Evolutionary conservation across 495 filamentous ascomycete species (phyloP).

Genomic region (Podospora sp.): DNA sequence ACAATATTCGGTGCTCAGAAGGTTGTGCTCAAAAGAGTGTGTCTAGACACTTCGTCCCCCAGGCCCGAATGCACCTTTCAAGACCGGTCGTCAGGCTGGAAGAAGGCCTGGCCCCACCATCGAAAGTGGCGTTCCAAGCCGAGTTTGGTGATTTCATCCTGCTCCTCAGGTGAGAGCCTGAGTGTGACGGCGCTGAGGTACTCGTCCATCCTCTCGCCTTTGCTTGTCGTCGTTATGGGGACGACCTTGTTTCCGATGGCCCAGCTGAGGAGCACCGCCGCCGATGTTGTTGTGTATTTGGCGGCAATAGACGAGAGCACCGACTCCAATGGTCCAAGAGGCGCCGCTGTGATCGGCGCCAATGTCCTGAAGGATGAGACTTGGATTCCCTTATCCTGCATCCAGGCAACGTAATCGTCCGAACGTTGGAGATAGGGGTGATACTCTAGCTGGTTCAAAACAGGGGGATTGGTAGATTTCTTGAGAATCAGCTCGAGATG

Average conservation of each 20-base stretch:
- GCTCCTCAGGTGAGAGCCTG: neutral
- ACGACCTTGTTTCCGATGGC: neutral
- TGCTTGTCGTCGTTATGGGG: neutral
- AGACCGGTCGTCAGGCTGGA: neutral
- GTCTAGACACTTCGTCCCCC: too few species aligned
- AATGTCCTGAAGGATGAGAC: slow-evolving; percentile 9
- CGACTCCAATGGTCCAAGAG: neutral
- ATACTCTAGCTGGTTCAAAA: neutral
- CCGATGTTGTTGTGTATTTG: neutral
- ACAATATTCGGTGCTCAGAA: too few species aligned
- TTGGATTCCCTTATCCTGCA: slow-evolving; percentile 3
- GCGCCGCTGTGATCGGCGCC: neutral
- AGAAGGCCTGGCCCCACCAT: neutral
- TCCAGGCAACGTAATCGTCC: neutral
- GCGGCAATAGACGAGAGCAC: slow-evolving; percentile 4
- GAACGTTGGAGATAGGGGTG: slow-evolving; percentile 1
- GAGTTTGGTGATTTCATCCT: slow-evolving; percentile 2
- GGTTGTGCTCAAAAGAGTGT: too few species aligned
- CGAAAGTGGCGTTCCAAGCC: slow-evolving; percentile 2
- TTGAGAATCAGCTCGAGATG: neutral
- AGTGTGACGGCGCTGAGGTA: neutral
- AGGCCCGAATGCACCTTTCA: too few species aligned
- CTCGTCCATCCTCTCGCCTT: neutral
- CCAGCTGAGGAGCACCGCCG: neutral
- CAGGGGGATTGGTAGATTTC: neutral